These are phyloP conservation scores for Graphiopsis chlorocephala DNA, from an alignment of 2,329 filamentous ascomycete species.

Conservation along the genomic window DNA sequence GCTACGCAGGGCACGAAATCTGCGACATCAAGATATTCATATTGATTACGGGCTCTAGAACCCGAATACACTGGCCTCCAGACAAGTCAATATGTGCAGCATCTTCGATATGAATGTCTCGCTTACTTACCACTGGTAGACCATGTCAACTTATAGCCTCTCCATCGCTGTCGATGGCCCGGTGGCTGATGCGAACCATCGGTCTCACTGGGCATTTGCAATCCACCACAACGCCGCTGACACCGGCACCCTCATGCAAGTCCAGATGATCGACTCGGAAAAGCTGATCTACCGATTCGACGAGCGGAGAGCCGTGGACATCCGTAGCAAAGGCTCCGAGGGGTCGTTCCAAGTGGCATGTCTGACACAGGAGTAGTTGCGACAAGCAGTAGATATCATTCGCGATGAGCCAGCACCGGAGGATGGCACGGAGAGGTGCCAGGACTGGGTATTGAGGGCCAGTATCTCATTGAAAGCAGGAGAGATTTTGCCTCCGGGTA, in stretches of 20 bases:
- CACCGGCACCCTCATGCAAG: not conserved
- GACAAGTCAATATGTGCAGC: not conserved
- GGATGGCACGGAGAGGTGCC: constrained; percentile 17
- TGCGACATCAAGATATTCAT: not conserved
- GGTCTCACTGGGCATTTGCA: constrained; percentile 16
- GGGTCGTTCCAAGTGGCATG: constrained; percentile 10
- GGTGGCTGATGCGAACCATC: constrained; percentile 11
- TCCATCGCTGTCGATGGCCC: constrained; percentile 16
- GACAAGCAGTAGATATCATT: constrained; percentile 6
- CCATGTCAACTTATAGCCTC: not conserved
- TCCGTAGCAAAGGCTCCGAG: constrained; percentile 15
- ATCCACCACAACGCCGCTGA: not conserved
- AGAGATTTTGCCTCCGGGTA: constrained; percentile 14
- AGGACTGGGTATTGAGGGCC: constrained; percentile 19
- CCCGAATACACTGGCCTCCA: not conserved
- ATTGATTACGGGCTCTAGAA: not conserved
- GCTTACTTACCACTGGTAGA: not conserved
- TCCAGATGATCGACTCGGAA: not conserved
- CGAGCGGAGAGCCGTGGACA: constrained; percentile 2
- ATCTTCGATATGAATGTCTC: not conserved
- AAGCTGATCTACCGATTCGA: constrained; percentile 16
- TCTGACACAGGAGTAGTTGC: not conserved
- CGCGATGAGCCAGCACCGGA: constrained; percentile 16
- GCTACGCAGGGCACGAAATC: too few species aligned
- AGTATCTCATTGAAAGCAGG: constrained; percentile 17